These are phyloP conservation scores for Helenozyma baotianmanensis DNA, from an alignment of 805 yeast genomes.

Conservation along the genomic window DNA sequence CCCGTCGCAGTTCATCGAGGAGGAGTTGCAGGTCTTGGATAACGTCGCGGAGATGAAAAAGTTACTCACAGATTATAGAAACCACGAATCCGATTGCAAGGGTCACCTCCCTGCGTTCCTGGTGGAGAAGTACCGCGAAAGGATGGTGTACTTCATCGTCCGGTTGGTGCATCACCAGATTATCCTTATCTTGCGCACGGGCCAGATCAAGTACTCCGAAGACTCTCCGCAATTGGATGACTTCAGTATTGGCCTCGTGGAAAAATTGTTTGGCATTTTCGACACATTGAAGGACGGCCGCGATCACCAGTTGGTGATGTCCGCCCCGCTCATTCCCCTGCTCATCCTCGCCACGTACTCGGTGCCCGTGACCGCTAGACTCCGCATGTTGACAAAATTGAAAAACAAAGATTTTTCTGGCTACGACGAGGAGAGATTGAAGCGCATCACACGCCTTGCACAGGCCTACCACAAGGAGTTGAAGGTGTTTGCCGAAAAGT, in stretches of 20 bases:
- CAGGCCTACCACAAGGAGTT: conserved; percentile 8
- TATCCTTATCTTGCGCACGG: conserved; percentile 12
- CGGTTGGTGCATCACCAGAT: conserved; percentile 11
- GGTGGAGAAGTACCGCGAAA: conserved; percentile 9
- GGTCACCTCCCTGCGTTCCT: conserved; percentile 9
- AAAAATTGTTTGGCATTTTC: conserved; percentile 7
- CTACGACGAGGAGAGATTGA: neutral
- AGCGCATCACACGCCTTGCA: conserved; percentile 3
- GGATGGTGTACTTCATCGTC: conserved; percentile 11
- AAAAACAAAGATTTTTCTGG: neutral
- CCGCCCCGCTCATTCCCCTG: conserved; percentile 16
- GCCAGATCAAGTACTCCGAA: conserved; percentile 10
- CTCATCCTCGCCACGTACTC: conserved; percentile 13
- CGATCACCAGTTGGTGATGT: conserved; percentile 11
- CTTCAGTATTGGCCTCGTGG: conserved; percentile 8
- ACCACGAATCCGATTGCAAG: neutral
- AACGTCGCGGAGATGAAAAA: conserved; percentile 2
- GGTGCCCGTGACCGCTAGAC: conserved; percentile 12
- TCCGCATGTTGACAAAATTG: conserved; percentile 3
- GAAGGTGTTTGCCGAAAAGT: conserved; percentile 6
- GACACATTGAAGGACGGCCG: conserved; percentile 9
- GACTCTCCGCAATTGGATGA: conserved; percentile 7
- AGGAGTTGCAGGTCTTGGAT: conserved; percentile 5
- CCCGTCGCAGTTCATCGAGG: conserved; percentile 8
- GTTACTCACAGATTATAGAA: neutral